Conservation (phyloP, 768 basidiomycete species). For the Termitomyces sp. region DNA sequence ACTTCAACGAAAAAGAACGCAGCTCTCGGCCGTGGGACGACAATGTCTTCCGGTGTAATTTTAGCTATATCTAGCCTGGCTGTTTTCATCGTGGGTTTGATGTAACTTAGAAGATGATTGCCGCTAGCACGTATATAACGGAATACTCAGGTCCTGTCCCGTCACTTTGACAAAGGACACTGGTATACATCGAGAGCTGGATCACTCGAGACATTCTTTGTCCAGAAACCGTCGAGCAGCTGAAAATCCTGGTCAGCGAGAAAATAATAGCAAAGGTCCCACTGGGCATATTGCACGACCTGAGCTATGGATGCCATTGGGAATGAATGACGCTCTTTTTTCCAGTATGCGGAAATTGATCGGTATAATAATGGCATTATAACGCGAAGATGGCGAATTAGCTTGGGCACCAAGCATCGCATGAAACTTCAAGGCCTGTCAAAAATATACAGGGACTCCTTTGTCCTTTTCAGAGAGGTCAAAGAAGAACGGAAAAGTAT, state of each 20-base stretch:
- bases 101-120: neutral
- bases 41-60: constrained; percentile 4
- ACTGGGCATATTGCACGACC: no score
- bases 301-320: no score
- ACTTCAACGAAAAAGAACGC: constrained; percentile 5
- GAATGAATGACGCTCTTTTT: no score
- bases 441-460: neutral
- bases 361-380: no score
- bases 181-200: neutral
- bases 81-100: constrained; percentile 1
- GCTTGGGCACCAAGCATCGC: constrained; percentile 21
- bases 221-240: neutral
- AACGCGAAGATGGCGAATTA: neutral
- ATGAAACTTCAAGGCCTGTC: constrained; percentile 11
- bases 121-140: neutral
- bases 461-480: constrained; percentile 12
- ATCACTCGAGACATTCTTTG: neutral
- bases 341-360: no score
- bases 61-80: constrained; percentile 7
- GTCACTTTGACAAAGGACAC: neutral
- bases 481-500: constrained; percentile 13
- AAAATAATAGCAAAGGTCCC: neutral
- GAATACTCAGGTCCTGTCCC: constrained; percentile 4
- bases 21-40: constrained; percentile 4
- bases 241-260: constrained; percentile 1